Conservation (phyloP, 2,329 filamentous ascomycete genomes). For the Fusarium robinianum region DNA sequence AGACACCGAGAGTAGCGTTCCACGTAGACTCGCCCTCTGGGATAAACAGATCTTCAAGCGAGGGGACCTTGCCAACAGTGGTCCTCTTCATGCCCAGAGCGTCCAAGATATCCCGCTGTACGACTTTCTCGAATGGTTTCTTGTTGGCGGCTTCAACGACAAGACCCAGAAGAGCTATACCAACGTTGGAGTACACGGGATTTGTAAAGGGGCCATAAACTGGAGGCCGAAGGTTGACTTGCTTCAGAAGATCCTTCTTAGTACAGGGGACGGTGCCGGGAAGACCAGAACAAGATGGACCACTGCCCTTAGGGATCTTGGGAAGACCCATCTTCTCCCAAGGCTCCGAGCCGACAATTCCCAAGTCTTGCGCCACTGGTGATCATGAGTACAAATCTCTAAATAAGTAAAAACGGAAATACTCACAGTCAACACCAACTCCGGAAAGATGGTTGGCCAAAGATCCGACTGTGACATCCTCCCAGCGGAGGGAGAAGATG, state of each 20-base stretch:
- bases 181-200: constrained; percentile 56
- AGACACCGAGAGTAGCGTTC: constrained; percentile 42
- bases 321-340: constrained; percentile 43
- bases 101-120: constrained; percentile 47
- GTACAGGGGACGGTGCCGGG: constrained; percentile 40
- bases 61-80: constrained; percentile 41
- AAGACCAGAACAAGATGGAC: constrained; percentile 43
- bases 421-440: constrained; percentile 44
- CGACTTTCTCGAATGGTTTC: constrained; percentile 45
- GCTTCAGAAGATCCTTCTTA: constrained; percentile 35
- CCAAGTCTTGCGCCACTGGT: constrained; percentile 42
- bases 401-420: not conserved
- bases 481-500: constrained; percentile 48
- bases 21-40: constrained; percentile 42
- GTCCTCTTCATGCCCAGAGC: constrained; percentile 49
- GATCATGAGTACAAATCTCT: not conserved
- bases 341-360: constrained; percentile 27
- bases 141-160: constrained; percentile 51
- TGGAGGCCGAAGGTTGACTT: constrained; percentile 41
- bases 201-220: constrained; percentile 49
- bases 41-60: constrained; percentile 42
- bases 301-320: constrained; percentile 33
- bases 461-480: constrained; percentile 51
- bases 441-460: constrained; percentile 53
- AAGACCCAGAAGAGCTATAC: constrained; percentile 49